A percentile compares a stretch with the other conserved stretches of the same genome.
These are phyloP conservation scores for Eimeria praecox DNA, from an alignment of 169 alveolate species.

Conservation along the genomic window DNA sequence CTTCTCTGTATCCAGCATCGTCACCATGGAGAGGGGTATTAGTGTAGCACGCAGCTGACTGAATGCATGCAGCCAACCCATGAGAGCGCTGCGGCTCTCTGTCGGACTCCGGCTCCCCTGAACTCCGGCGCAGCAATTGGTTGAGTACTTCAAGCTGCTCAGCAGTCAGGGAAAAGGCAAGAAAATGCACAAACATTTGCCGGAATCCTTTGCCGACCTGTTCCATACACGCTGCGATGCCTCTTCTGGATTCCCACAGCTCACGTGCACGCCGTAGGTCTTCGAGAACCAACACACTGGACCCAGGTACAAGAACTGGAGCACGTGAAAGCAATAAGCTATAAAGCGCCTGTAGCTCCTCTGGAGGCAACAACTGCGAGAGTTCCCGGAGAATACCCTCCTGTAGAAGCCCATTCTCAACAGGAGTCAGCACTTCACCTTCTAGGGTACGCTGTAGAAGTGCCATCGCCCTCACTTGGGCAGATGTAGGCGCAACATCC, in stretches of 20 bases:
- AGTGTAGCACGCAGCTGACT: not conserved
- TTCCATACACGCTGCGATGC: not conserved
- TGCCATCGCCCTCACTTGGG: constrained; percentile 33
- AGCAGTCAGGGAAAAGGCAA: not conserved
- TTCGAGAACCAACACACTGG: not conserved
- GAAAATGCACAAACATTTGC: constrained; percentile 6
- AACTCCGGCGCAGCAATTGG: not conserved
- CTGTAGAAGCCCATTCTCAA: constrained; percentile 14
- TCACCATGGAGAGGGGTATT: not conserved
- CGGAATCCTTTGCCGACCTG: not conserved
- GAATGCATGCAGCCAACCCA: not conserved
- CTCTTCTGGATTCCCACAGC: not conserved
- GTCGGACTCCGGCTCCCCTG: not conserved
- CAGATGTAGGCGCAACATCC: not conserved
- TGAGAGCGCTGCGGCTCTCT: not conserved
- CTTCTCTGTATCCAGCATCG: not conserved
- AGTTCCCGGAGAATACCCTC: constrained; percentile 30
- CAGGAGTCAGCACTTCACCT: constrained; percentile 1
- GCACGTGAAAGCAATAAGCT: not conserved
- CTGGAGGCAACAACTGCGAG: constrained; percentile 12
- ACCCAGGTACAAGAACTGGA: not conserved
- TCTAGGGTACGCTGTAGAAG: not conserved
- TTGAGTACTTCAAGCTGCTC: not conserved
- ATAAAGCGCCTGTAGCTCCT: not conserved
- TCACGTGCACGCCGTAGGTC: constrained; percentile 10